Evolutionary conservation across 2,329 filamentous ascomycete genomes (phyloP).

Genomic region (Aspergillus sp.): DNA sequence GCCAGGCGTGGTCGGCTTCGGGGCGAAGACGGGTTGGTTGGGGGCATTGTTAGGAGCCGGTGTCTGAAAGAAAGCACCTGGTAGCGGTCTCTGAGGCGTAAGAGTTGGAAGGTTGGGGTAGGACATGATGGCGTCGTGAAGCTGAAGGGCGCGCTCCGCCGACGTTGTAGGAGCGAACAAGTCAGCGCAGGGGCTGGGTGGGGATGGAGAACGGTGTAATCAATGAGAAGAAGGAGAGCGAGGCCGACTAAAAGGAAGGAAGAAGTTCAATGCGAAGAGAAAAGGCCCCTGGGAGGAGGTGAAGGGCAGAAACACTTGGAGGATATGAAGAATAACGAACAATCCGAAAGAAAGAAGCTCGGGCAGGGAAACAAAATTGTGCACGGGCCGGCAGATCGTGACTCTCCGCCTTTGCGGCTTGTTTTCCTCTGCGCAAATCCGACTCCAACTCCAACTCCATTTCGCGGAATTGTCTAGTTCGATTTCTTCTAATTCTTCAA

Average conservation of each 20-base stretch:
- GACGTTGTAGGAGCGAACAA: conserved; percentile 15
- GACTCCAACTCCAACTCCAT: conserved; percentile 10
- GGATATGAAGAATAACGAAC: conserved; percentile 11
- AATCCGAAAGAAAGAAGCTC: conserved; percentile 11
- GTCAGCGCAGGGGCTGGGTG: conserved; percentile 17
- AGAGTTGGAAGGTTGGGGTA: conserved; percentile 36
- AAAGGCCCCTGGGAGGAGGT: conserved; percentile 20
- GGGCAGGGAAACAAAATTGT: conserved; percentile 32
- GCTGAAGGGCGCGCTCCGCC: conserved; percentile 22
- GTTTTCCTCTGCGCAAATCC: conserved; percentile 5
- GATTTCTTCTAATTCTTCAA: neutral
- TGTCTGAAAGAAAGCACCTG: conserved; percentile 43
- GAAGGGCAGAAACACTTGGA: conserved; percentile 17
- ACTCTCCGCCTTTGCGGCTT: conserved; percentile 15
- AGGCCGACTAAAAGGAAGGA: conserved; percentile 7
- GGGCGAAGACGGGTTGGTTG: conserved; percentile 36
- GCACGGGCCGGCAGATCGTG: conserved; percentile 31
- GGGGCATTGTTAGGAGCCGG: conserved; percentile 36
- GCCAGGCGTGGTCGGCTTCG: conserved; percentile 25
- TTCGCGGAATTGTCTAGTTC: neutral
- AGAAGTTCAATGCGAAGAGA: conserved; percentile 9
- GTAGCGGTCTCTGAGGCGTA: conserved; percentile 41
- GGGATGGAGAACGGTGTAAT: conserved; percentile 7
- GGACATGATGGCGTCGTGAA: conserved; percentile 37
- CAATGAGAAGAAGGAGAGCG: neutral